Base-by-base conservation (phyloP, 306 rosid species). In the Hippophae rhamnoides region DNA sequence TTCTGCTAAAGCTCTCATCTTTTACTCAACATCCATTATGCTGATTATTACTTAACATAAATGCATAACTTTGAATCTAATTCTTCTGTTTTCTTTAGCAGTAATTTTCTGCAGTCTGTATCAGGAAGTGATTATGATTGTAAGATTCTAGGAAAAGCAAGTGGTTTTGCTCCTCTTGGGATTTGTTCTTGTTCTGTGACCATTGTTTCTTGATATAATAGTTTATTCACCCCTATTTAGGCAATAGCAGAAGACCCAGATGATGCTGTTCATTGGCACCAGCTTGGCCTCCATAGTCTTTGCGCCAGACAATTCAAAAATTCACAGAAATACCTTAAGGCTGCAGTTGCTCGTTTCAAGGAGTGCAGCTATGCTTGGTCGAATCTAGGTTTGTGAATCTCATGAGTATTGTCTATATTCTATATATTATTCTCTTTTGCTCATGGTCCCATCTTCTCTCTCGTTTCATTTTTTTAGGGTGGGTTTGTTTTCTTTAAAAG, bases 251-350 rank as follows among this genome's bases (percentile, higher is more conserved):
- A 87, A 77, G 82, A 85, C 72, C 96, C 96, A 40, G 87, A 87
- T 74, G 96, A 85, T 75, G 83, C 89, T 61, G 85, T 87, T 59
- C 96, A 78, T 52, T 92, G 96, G 98, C 95, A 83, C 72, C 98
- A 92, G 77, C 89, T 87, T 57, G 98, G 96, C 47, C 89, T 87
- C 56, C 98, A 92, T 74, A 83, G 77, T 71, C 96, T 92, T 27
- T 81, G 86, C 72, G 78, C 93, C 9, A 81, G 65, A 78, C 86
- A 92, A 66, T 87, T 85, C 72, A 85, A 74, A 72, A 66, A 80
- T 71, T 87, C 95, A 43, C 93, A 87, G 47, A 81, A 62, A 75
- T 81, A 85, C 77, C 86, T 92, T 63, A 92, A 92, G 75, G 86
- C 89, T 57, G 87, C 95, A 41, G 74, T 87, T 69, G 79, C 95